Conservation (phyloP, 129 eudicot genomes). For the Chrysanthemum makinoi region DNA sequence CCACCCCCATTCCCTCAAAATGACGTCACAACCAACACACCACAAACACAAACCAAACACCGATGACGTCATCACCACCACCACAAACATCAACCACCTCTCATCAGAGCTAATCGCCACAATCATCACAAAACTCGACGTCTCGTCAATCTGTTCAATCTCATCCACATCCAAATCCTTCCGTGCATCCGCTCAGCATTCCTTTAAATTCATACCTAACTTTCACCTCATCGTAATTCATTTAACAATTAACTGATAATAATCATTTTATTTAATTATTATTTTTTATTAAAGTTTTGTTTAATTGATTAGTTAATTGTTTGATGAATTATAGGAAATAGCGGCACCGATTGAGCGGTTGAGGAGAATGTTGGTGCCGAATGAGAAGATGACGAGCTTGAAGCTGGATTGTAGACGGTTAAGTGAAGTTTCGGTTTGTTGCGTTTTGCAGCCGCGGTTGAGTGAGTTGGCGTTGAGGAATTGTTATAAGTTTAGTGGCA, state of each 20-base stretch:
- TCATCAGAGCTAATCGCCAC: constrained; percentile 71
- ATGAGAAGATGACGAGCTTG: constrained; percentile 56
- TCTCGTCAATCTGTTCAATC: constrained; percentile 75
- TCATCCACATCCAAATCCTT: constrained; percentile 66
- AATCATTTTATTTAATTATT: too few relatives aligned
- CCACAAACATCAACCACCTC: constrained; percentile 49
- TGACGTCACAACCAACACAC: too few relatives aligned
- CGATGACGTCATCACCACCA: not conserved
- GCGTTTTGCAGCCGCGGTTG: constrained; percentile 67
- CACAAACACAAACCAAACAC: too few relatives aligned
- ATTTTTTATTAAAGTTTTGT: not conserved
- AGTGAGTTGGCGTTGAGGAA: constrained; percentile 65
- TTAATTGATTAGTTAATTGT: not conserved
- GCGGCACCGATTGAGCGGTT: constrained; percentile 65
- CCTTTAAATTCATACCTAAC: constrained; percentile 64
- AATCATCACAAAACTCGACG: constrained; percentile 74
- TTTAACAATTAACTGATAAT: not conserved
- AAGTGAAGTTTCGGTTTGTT: constrained; percentile 65
- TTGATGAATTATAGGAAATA: constrained; percentile 47
- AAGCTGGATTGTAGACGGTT: constrained; percentile 78
- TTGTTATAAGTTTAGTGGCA: constrained; percentile 79
- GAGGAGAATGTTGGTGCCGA: constrained; percentile 55
- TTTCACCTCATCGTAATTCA: constrained; percentile 69
- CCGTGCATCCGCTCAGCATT: constrained; percentile 51
- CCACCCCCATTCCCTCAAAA: too few relatives aligned